These are phyloP conservation scores for Ascochyta rabiei DNA, from an alignment of 2,329 filamentous ascomycete species.

Conservation along the genomic window DNA sequence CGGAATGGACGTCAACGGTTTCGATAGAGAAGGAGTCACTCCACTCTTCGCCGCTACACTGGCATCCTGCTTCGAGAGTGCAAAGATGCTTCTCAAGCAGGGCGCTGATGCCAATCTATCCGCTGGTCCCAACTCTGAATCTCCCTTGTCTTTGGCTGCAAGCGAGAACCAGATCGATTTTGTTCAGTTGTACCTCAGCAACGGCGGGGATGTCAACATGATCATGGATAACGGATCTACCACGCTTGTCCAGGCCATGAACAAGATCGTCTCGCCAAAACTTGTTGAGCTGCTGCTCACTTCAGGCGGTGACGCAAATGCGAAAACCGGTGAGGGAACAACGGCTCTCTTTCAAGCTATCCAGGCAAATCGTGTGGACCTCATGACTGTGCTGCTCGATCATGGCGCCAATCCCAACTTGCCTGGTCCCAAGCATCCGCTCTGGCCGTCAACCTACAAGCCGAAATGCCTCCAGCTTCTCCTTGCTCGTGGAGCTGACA, in stretches of 20 bases:
- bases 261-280: constrained; percentile 60
- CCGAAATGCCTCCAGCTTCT: constrained; percentile 64
- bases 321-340: constrained; percentile 66
- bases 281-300: constrained; percentile 65
- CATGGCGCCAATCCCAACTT: constrained; percentile 70
- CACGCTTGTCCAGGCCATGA: constrained; percentile 65
- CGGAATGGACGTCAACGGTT: constrained; percentile 39
- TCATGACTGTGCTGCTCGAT: constrained; percentile 61
- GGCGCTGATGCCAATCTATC: constrained; percentile 33
- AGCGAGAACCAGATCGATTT: constrained; percentile 62
- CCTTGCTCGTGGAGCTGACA: constrained; percentile 64
- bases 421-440: constrained; percentile 70
- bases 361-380: constrained; percentile 60
- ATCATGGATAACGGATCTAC: constrained; percentile 64
- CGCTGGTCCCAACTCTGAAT: constrained; percentile 57
- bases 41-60: constrained; percentile 38
- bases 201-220: constrained; percentile 64
- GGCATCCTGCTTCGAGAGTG: constrained; percentile 48
- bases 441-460: constrained; percentile 69
- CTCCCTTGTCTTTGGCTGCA: constrained; percentile 60
- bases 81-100: constrained; percentile 50
- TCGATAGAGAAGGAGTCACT: constrained; percentile 38
- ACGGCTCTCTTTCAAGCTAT: constrained; percentile 70
- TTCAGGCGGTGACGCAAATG: constrained; percentile 64
- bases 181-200: constrained; percentile 64